Percentiles rank a stretch among this genome's conserved stretches.
Conservation (phyloP, 495 filamentous ascomycete species). For the Polyplosphaeria fusca region DNA sequence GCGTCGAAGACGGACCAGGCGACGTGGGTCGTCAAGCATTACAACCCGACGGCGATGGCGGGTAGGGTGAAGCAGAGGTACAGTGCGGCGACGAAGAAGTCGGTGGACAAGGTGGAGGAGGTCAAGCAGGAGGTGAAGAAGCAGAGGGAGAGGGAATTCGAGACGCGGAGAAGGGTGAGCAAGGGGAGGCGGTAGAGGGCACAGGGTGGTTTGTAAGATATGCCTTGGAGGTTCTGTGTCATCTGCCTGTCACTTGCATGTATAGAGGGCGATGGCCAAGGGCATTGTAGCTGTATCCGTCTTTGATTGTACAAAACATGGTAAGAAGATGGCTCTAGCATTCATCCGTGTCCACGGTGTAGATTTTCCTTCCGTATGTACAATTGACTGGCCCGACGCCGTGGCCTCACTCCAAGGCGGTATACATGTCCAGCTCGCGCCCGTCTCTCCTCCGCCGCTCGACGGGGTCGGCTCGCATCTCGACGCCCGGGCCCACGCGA, state of each 20-base stretch:
- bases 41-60: background rate
- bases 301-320: background rate
- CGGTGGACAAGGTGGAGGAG: background rate
- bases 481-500: constrained; percentile 65
- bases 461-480: constrained; percentile 54
- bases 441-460: constrained; percentile 47
- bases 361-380: background rate
- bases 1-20: background rate
- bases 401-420: constrained; percentile 44
- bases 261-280: too few relatives aligned
- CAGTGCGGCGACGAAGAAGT: background rate
- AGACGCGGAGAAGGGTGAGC: constrained; percentile 11
- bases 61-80: constrained; percentile 28
- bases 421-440: constrained; percentile 49
- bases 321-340: too few relatives aligned
- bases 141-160: constrained; percentile 37
- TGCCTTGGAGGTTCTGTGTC: background rate
- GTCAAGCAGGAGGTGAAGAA: constrained; percentile 1
- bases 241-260: too few relatives aligned
- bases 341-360: too few relatives aligned
- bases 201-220: constrained; percentile 36
- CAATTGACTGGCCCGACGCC: background rate
- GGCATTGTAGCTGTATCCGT: background rate
- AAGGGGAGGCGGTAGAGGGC: constrained; percentile 43
- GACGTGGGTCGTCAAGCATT: constrained; percentile 39